A percentile compares a stretch with the other conserved stretches of the same genome.
Evolutionary conservation across 2,329 filamentous ascomycete species (phyloP).

Genomic region (Emergomyces africanus): DNA sequence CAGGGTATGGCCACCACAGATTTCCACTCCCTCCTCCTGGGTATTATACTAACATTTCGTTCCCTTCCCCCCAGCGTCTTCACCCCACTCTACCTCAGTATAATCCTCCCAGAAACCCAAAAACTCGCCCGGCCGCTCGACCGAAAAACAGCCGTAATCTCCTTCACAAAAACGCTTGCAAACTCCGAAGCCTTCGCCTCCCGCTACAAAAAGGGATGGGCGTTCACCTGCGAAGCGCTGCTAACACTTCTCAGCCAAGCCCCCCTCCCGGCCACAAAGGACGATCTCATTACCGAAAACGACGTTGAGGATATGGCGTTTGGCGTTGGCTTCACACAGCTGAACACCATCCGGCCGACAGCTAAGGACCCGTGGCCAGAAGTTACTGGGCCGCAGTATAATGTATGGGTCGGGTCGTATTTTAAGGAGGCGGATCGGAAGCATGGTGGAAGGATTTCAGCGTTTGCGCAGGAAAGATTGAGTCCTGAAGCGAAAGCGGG

Average conservation of each 20-base stretch:
- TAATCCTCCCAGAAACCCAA: conserved; percentile 80
- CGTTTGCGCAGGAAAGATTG: conserved; percentile 60
- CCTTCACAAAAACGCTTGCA: conserved; percentile 81
- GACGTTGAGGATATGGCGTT: conserved; percentile 94
- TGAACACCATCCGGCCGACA: conserved; percentile 75
- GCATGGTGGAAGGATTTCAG: conserved; percentile 56
- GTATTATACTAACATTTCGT: background rate
- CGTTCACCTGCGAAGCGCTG: conserved; percentile 75
- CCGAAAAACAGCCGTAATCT: conserved; percentile 86
- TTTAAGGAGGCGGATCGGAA: conserved; percentile 64
- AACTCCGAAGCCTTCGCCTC: conserved; percentile 74
- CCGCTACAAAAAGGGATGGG: conserved; percentile 81
- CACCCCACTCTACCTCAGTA: conserved; percentile 67
- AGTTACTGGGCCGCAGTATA: conserved; percentile 63
- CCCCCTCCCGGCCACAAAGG: conserved; percentile 56
- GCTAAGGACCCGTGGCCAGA: conserved; percentile 74
- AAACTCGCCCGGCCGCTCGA: conserved; percentile 79
- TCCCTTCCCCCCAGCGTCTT: conserved; percentile 35
- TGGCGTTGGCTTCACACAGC: conserved; percentile 82
- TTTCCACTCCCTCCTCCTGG: background rate
- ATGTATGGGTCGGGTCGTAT: conserved; percentile 70
- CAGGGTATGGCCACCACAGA: conserved; percentile 36
- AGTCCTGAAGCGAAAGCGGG: conserved; percentile 43
- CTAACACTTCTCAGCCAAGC: conserved; percentile 83
- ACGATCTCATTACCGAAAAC: conserved; percentile 70